These are phyloP conservation scores for Avicennia marina DNA, from an alignment of 257 asterid genomes.

Conservation along the genomic window DNA sequence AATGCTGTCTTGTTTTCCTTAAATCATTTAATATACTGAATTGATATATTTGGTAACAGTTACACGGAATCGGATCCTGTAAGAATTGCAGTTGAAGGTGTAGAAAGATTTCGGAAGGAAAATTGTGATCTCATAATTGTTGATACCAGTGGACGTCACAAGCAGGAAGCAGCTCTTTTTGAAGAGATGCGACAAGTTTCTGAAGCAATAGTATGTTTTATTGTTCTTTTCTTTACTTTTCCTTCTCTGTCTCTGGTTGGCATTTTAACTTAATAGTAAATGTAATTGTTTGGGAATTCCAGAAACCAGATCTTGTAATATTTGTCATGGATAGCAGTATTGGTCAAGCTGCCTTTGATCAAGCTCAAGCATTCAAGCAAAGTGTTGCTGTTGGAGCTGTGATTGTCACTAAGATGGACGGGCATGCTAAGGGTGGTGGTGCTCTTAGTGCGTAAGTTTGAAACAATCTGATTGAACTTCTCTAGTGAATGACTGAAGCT, in stretches of 20 bases:
- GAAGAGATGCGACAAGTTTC: constrained; percentile 99
- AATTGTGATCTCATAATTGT: constrained; percentile 90
- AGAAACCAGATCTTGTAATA: constrained; percentile 97
- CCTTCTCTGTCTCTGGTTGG: neutral
- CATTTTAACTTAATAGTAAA: constrained; percentile 7
- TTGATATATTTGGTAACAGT: constrained; percentile 46
- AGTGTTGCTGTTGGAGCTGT: constrained; percentile 99
- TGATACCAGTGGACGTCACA: constrained; percentile 99
- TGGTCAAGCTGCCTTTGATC: constrained; percentile 99
- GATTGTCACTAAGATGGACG: constrained; percentile 96
- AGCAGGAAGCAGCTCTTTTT: constrained; percentile 93
- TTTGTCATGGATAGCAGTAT: constrained; percentile 99
- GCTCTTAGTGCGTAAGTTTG: constrained; percentile 97
- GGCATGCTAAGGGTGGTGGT: constrained; percentile 99
- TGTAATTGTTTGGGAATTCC: constrained; percentile 20
- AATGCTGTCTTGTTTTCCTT: neutral
- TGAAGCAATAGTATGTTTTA: constrained; percentile 66
- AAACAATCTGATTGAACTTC: neutral
- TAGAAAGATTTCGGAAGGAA: constrained; percentile 86
- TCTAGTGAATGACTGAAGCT: neutral
- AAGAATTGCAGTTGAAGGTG: constrained; percentile 91
- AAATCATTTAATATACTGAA: neutral
- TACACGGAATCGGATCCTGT: constrained; percentile 98
- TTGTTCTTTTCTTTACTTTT: neutral
- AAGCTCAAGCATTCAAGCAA: constrained; percentile 97